These are phyloP conservation scores for Middelhovenomyces tepae DNA, from an alignment of 805 yeast species.

Conservation along the genomic window DNA sequence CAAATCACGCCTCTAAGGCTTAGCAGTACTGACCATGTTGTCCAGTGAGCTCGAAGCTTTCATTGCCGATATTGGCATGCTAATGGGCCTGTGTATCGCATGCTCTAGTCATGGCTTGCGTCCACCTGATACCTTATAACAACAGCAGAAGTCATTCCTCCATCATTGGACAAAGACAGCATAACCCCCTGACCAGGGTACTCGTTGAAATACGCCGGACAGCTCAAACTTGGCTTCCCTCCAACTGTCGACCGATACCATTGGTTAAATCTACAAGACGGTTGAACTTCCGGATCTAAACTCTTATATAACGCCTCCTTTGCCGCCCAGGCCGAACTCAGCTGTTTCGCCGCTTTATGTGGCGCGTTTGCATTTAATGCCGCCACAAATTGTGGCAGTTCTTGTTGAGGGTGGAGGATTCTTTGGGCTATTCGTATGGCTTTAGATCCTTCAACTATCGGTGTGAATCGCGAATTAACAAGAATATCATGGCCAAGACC, in stretches of 20 bases:
- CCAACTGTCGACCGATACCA: constrained; percentile 51
- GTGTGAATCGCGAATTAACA: constrained; percentile 36
- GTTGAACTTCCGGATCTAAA: constrained; percentile 41
- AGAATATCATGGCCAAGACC: constrained; percentile 56
- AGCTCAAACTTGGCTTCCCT: too few relatives aligned
- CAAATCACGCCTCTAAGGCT: too few relatives aligned
- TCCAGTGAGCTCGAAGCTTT: too few relatives aligned
- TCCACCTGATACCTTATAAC: too few relatives aligned
- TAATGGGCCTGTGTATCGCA: too few relatives aligned
- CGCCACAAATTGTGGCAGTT: constrained; percentile 30
- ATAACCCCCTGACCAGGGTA: constrained; percentile 12
- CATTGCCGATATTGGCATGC: too few relatives aligned
- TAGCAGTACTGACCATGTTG: too few relatives aligned
- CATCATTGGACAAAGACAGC: too few relatives aligned
- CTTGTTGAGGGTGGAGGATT: constrained; percentile 41
- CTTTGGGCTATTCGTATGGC: constrained; percentile 35
- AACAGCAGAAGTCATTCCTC: constrained; percentile 47
- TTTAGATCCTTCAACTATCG: constrained; percentile 32
- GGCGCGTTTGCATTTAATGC: background rate
- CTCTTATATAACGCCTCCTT: constrained; percentile 70
- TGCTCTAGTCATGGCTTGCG: too few relatives aligned
- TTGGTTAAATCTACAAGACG: constrained; percentile 42
- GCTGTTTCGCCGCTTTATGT: constrained; percentile 19
- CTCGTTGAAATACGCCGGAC: too few relatives aligned
- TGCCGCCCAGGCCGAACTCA: constrained; percentile 61